Evolutionary conservation across 345 rosid genomes (phyloP), one percentile per base, ranked within the genome.

Genomic region (Sapria himalayana): DNA sequence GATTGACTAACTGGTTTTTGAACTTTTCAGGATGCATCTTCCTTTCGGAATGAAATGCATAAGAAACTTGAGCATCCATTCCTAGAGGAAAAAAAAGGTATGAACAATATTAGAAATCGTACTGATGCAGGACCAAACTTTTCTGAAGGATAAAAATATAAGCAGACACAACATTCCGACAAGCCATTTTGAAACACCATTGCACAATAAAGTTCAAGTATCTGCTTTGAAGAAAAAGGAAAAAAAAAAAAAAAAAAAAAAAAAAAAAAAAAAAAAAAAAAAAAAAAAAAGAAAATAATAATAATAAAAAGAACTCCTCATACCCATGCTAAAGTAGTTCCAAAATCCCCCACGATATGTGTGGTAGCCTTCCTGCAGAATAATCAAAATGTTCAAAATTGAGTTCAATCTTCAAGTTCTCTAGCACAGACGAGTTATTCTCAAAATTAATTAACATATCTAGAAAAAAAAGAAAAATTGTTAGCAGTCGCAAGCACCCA

Each of bases 311-410:
- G 19, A 38, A 18, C 25, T 27, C 38, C 4, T 61, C 77, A 65
- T 58, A 89, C 94, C 98, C 63, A 89, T 65, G 66, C 94, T 89
- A 54, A 82, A 89, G 70, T 89, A 82, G 59, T 82, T 89, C 94
- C 98, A 89, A 67, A 82, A 82, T 41, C 98, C 94, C 11, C 98
- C 94, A 19, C 85, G 77, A 67, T 74, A 89, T 37, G 98, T 89
- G 54, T 70, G 72, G 63, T 10, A 56, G 41, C 94, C 98, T 57
- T 82, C 94, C 94, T 89, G 76, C 29, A 48, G 63, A 49, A 37
- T 14, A 43, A 38, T 12, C 47, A 40, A 45, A 54, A n/a, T n/a
- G n/a, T n/a, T n/a, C n/a, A n/a, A n/a, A n/a, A n/a, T n/a, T n/a
- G n/a, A n/a, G n/a, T n/a, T n/a, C n/a, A n/a, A n/a, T n/a, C n/a